Percentiles rank a stretch among this genome's conserved stretches.
Conservation (phyloP, 106 monocot species). For the Dendrobium chrysotoxum region DNA sequence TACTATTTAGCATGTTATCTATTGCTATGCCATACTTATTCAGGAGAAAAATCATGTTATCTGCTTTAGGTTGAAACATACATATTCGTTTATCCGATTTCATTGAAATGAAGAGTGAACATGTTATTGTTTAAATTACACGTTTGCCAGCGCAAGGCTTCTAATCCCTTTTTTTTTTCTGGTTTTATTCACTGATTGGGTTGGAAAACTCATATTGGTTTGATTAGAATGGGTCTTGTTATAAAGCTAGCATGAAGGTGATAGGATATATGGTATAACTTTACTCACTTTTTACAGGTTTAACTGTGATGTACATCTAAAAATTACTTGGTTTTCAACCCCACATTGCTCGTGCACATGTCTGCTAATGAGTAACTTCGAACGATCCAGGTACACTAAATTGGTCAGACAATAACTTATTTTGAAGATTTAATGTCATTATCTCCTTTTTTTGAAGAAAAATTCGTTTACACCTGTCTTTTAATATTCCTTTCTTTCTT, state of each 20-base stretch:
- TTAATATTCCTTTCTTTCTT: not conserved
- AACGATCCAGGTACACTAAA: conserved; percentile 1
- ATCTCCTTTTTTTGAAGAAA: not conserved
- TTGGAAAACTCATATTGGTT: not conserved
- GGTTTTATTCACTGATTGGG: not conserved
- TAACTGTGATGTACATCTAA: not conserved
- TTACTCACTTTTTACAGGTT: not conserved
- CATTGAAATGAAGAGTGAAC: not conserved
- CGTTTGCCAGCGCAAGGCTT: too few relatives aligned
- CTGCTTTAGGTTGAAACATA: not conserved
- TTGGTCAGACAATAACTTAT: not conserved
- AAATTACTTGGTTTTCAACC: not conserved
- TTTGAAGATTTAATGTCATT: not conserved
- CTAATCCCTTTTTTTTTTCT: not conserved
- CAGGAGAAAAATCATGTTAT: not conserved
- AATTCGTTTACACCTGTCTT: not conserved
- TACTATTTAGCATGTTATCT: not conserved
- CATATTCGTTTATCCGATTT: not conserved
- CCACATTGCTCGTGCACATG: not conserved
- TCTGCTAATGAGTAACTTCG: not conserved
- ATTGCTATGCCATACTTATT: not conserved
- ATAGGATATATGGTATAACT: not conserved
- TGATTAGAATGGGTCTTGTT: not conserved
- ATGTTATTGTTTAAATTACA: not conserved
- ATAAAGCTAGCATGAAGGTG: not conserved